A percentile compares a stretch with the other conserved stretches of the same genome.
Evolutionary conservation across 225 moss, liverwort and hornwort genomes (phyloP).

Genomic region (Neckera pumila): DNA sequence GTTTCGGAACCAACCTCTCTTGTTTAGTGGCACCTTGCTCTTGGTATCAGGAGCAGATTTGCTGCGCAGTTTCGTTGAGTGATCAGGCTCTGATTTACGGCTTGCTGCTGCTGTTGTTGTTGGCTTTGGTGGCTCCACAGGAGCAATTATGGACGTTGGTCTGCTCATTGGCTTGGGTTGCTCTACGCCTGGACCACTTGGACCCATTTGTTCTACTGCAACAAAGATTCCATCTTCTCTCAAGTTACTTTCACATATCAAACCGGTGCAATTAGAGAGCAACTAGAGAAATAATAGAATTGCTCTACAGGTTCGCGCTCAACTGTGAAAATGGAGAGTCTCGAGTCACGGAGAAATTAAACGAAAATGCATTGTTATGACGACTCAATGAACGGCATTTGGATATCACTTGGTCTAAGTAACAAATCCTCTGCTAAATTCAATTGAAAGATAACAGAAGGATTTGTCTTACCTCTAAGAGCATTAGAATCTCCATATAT

Average conservation of each 20-base stretch:
- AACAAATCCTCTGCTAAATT: not conserved
- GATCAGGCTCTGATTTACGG: not conserved
- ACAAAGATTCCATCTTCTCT: not conserved
- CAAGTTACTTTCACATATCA: not conserved
- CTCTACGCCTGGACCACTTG: not conserved
- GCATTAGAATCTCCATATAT: constrained; percentile 24
- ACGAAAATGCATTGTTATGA: not conserved
- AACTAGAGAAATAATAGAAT: not conserved
- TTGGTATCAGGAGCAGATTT: not conserved
- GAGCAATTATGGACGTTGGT: not conserved
- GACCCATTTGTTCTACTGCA: not conserved
- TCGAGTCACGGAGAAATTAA: not conserved
- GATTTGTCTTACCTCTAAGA: constrained; percentile 1
- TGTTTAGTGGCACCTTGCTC: not conserved
- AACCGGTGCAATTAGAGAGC: not conserved
- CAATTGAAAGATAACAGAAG: not conserved
- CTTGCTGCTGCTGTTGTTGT: not conserved
- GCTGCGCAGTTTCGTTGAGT: not conserved
- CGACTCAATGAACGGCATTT: not conserved
- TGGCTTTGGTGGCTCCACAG: not conserved
- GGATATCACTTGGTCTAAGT: not conserved
- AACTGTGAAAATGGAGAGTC: not conserved
- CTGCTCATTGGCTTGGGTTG: not conserved
- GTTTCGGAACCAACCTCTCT: constrained; percentile 1
- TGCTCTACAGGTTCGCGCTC: not conserved